These are phyloP conservation scores for Passiflora organensis DNA, from an alignment of 345 rosid genomes.

Conservation along the genomic window DNA sequence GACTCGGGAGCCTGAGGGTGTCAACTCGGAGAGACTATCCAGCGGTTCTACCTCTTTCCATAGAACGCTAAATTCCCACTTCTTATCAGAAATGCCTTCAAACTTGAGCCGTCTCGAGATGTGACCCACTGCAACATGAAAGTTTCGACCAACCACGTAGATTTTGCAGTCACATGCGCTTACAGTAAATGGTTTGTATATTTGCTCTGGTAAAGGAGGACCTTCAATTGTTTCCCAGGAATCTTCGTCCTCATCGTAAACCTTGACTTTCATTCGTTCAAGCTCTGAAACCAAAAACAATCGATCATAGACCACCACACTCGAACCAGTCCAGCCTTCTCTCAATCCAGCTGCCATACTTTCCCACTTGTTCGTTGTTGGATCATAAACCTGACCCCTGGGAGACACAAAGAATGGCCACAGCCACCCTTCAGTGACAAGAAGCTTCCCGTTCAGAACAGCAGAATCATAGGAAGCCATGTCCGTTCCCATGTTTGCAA, in stretches of 20 bases:
- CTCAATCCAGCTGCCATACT: conserved; percentile 66
- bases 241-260: conserved; percentile 54
- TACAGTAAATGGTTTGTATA: conserved; percentile 80
- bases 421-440: conserved; percentile 90
- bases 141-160: conserved; percentile 74
- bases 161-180: conserved; percentile 52
- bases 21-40: conserved; percentile 51
- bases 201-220: conserved; percentile 74
- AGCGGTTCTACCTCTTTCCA: conserved; percentile 74
- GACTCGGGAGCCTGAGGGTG: conserved; percentile 75
- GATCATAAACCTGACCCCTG: conserved; percentile 84
- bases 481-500: conserved; percentile 62
- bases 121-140: conserved; percentile 63
- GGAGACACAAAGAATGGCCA: conserved; percentile 89
- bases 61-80: conserved; percentile 45
- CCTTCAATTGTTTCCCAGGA: conserved; percentile 74
- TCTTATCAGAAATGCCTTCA: conserved; percentile 20
- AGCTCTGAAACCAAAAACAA: conserved; percentile 76
- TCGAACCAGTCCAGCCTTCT: conserved; percentile 96
- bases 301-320: conserved; percentile 61
- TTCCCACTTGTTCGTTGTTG: conserved; percentile 63
- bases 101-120: conserved; percentile 33
- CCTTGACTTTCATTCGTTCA: conserved; percentile 91
- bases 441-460: conserved; percentile 70
- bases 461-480: conserved; percentile 86